Base-by-base conservation (phyloP, 2,329 filamentous ascomycete genomes). In the Ambrosiella xylebori region DNA sequence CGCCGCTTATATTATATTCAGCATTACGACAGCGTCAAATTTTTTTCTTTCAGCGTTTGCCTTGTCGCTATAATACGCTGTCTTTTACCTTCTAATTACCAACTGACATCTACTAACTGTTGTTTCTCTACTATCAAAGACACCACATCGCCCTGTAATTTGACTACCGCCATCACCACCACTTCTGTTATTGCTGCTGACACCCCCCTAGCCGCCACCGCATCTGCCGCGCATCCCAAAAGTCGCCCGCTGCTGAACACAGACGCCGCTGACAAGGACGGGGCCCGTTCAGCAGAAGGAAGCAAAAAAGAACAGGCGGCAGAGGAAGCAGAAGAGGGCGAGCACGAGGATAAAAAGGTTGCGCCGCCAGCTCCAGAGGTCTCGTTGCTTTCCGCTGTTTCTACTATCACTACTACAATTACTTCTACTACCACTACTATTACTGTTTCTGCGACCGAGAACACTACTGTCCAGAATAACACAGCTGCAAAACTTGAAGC, bases 351-450 rank as follows among this genome's bases (percentile, higher is more conserved):
- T 60, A 60, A 60, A 51, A 60, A 44, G 27, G 19, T 45, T 35
- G 40, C 44, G 44, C 13, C 5, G 44, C n/a, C 44, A 47, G 44
- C n/a, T 47, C n/a, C 44, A 15, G n/a, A 8, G 40, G 54, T 49
- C 36, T 50, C 50, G 36, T 52, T 53, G 39, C 41, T 50, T 40
- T 57, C 45, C 27, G 12, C 47, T 56, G 40, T 47, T 47, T 51
- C 58, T 65, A 66, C 63, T 58, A 47, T 59, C 58, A 56, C 57
- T 59, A 54, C 62, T 63, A 61, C 62, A 61, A 61, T 58, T 57
- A 55, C 60, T 59, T 15, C 56, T 57, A 35, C 58, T 57, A 55
- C 60, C 58, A 19, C 56, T 57, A 35, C 58, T 55, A 41, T 39
- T 57, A 45, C 47, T 44, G 40, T 45, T 60, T 37, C 39, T 19